Conservation (phyloP, 129 eudicot species). For the Flaveria linearis region DNA sequence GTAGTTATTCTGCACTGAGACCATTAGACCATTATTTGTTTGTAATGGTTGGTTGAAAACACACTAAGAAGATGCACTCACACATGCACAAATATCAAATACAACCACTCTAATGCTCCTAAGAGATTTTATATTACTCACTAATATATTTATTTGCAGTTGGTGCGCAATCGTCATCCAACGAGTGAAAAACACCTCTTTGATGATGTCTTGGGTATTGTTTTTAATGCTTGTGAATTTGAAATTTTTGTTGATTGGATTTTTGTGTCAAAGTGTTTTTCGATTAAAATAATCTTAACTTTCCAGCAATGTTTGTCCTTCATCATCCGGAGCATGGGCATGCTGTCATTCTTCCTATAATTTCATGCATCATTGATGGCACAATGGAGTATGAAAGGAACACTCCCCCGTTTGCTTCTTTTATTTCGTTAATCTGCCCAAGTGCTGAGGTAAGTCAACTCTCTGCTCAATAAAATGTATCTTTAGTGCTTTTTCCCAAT, state of each 20-base stretch:
- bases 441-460: slow-evolving; percentile 60
- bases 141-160: slow-evolving; percentile 43
- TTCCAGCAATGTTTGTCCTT: slow-evolving; percentile 88
- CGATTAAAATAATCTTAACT: slow-evolving; percentile 2
- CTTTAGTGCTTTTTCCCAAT: no score
- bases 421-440: slow-evolving; percentile 84
- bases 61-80: neutral
- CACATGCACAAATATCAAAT: slow-evolving; percentile 4
- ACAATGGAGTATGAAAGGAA: slow-evolving; percentile 74
- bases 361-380: slow-evolving; percentile 84
- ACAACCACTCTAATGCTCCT: slow-evolving; percentile 5
- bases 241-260: neutral
- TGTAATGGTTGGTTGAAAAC: neutral
- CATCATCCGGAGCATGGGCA: slow-evolving; percentile 99
- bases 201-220: slow-evolving; percentile 84
- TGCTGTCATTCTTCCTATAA: slow-evolving; percentile 84
- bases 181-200: slow-evolving; percentile 69
- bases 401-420: slow-evolving; percentile 84
- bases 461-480: neutral
- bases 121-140: slow-evolving; percentile 18
- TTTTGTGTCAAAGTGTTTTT: neutral
- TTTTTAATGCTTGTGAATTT: slow-evolving; percentile 3
- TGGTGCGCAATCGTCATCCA: slow-evolving; percentile 75
- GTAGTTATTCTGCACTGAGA: slow-evolving; percentile 30
- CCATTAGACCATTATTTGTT: slow-evolving; percentile 10